Percentiles rank a stretch among this genome's conserved stretches.
phyloP scores from a whole-genome alignment of 768 basidiomycete genomes.

The Boletus eberwhitei region DNA sequence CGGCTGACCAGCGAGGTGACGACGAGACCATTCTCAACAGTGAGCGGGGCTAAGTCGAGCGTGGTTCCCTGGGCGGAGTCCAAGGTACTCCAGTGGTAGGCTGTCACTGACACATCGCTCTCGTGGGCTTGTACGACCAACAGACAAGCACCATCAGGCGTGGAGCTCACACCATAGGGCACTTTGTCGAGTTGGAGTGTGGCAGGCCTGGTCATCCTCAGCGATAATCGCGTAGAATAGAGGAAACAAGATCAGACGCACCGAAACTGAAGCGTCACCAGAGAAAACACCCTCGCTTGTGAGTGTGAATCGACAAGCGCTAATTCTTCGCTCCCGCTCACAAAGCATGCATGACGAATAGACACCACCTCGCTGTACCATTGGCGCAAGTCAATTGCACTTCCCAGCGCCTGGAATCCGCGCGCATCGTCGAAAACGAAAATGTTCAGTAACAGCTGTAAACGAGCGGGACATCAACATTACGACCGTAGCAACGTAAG shows the following conservation, averaged over 20 bases:
- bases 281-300: slow-evolving; percentile 50
- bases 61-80: slow-evolving; percentile 47
- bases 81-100: slow-evolving; percentile 57
- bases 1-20: slow-evolving; percentile 48
- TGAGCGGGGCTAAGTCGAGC: slow-evolving; percentile 32
- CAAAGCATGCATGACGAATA: slow-evolving; percentile 41
- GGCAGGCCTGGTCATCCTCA: slow-evolving; percentile 39
- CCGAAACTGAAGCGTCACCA: slow-evolving; percentile 53
- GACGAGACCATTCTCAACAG: slow-evolving; percentile 18
- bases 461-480: not conserved
- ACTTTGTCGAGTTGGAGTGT: slow-evolving; percentile 35
- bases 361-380: slow-evolving; percentile 39
- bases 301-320: slow-evolving; percentile 44
- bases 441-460: slow-evolving; percentile 40
- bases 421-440: slow-evolving; percentile 48
- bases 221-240: not conserved
- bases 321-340: slow-evolving; percentile 51
- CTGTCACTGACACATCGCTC: slow-evolving; percentile 25
- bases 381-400: slow-evolving; percentile 35
- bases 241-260: slow-evolving; percentile 17
- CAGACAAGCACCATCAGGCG: slow-evolving; percentile 56
- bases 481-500: rapidly evolving
- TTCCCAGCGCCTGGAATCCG: slow-evolving; percentile 40
- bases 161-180: slow-evolving; percentile 36
- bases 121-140: slow-evolving; percentile 30